phyloP scores from a whole-genome alignment of 2,329 filamentous ascomycete species.

The Chrysoporthe cubensis region DNA sequence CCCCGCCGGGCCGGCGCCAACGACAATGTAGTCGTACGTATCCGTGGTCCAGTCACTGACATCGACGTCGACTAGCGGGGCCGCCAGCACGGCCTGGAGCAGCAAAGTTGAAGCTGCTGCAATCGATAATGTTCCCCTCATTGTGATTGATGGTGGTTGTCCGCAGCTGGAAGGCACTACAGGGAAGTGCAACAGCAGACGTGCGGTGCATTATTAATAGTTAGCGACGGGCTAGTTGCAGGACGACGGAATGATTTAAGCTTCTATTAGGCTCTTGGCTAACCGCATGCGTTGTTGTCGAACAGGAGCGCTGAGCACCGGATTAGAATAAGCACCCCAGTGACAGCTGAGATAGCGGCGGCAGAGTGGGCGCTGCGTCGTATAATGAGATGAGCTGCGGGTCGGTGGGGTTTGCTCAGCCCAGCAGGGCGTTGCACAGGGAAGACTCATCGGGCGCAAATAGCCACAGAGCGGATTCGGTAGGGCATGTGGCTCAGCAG shows the following conservation, averaged over 20 bases:
- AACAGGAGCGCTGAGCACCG: not conserved
- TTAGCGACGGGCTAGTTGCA: not conserved
- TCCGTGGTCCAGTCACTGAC: slow-evolving; percentile 22
- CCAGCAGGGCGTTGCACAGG: not conserved
- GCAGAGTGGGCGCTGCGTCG: not conserved
- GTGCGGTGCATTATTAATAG: not conserved
- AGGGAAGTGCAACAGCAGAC: not conserved
- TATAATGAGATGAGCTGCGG: slow-evolving; percentile 3
- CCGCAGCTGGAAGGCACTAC: not conserved
- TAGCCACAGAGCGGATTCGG: not conserved
- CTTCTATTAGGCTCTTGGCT: slow-evolving; percentile 1
- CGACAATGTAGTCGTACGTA: slow-evolving; percentile 63
- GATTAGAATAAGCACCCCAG: not conserved
- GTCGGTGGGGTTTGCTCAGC: not conserved
- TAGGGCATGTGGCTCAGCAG: not conserved
- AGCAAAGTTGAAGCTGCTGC: slow-evolving; percentile 16
- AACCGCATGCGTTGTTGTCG: not conserved
- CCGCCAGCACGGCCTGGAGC: slow-evolving; percentile 1
- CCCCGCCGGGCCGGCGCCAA: slow-evolving; percentile 63
- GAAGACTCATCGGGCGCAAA: not conserved
- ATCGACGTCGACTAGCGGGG: slow-evolving; percentile 4
- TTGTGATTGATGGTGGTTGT: not conserved
- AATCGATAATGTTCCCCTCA: not conserved
- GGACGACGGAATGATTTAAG: not conserved
- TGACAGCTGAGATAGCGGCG: not conserved